phyloP scores from a whole-genome alignment of 805 yeast genomes.

The Candida saitoana region DNA sequence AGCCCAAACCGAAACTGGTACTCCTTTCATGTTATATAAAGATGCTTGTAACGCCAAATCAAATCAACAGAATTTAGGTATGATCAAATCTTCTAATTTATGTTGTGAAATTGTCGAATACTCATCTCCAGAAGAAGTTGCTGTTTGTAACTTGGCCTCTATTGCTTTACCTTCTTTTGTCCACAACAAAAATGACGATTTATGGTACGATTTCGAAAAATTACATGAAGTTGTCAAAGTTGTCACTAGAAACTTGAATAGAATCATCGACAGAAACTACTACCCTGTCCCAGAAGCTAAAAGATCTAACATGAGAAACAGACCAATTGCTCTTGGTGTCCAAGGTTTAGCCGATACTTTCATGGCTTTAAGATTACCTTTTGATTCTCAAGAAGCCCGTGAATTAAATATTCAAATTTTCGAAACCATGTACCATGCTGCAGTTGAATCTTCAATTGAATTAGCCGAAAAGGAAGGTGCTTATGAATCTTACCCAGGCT shows the following conservation, averaged over 20 bases:
- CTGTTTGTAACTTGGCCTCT: constrained; percentile 61
- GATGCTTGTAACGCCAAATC: constrained; percentile 59
- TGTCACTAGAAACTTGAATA: constrained; percentile 52
- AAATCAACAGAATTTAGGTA: constrained; percentile 58
- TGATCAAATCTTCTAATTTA: constrained; percentile 57
- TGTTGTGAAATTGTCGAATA: constrained; percentile 64
- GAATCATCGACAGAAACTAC: constrained; percentile 52
- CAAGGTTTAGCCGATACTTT: constrained; percentile 61
- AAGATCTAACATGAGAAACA: constrained; percentile 51
- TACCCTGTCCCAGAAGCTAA: constrained; percentile 56
- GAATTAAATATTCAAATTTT: constrained; percentile 56
- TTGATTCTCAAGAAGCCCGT: constrained; percentile 55
- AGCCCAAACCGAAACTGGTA: constrained; percentile 63
- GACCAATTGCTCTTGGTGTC: constrained; percentile 63
- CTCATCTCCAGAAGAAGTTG: constrained; percentile 54
- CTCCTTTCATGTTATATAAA: constrained; percentile 61
- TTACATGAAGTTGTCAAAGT: constrained; percentile 53
- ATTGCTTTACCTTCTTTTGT: constrained; percentile 56
- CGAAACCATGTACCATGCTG: constrained; percentile 59
- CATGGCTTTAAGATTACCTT: constrained; percentile 52
- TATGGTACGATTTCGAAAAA: constrained; percentile 53
- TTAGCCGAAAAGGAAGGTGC: constrained; percentile 49
- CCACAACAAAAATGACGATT: constrained; percentile 36
- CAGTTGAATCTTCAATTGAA: constrained; percentile 55
- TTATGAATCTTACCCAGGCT: constrained; percentile 49